Evolutionary conservation across 768 basidiomycete species (phyloP).

Genomic region (Dentipellis fragilis): DNA sequence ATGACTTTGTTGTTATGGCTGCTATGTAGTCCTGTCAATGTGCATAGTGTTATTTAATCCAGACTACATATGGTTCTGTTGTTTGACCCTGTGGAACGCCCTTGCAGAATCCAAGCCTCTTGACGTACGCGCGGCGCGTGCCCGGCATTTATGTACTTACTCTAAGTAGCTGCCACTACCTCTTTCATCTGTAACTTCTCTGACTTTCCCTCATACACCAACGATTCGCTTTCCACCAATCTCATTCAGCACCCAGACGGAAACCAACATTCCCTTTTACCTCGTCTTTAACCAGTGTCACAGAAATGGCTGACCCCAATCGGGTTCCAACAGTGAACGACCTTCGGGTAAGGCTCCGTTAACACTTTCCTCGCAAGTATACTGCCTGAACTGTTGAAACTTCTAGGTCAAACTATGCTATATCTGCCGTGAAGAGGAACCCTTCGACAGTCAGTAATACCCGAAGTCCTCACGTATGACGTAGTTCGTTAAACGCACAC

Average conservation of each 20-base stretch:
- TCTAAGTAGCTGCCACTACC: background rate
- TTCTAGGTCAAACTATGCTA: slow-evolving; percentile 63
- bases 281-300: too few species aligned
- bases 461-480: background rate
- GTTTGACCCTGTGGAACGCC: background rate
- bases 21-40: background rate
- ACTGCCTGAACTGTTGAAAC: background rate
- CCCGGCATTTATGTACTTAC: too few species aligned
- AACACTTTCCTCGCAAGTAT: background rate
- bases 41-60: background rate
- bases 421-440: slow-evolving; percentile 71
- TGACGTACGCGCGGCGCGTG: background rate
- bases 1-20: slow-evolving; percentile 1
- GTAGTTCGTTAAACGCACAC: background rate
- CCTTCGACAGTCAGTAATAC: slow-evolving; percentile 28
- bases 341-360: slow-evolving; percentile 16
- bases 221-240: too few species aligned
- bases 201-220: background rate
- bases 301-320: background rate
- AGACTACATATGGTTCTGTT: background rate
- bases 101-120: background rate
- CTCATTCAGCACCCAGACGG: too few species aligned
- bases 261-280: too few species aligned
- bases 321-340: slow-evolving; percentile 23
- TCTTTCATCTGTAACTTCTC: background rate